Base-by-base conservation (phyloP, 2,329 filamentous ascomycete species). In the Trichoderma oligosporum region DNA sequence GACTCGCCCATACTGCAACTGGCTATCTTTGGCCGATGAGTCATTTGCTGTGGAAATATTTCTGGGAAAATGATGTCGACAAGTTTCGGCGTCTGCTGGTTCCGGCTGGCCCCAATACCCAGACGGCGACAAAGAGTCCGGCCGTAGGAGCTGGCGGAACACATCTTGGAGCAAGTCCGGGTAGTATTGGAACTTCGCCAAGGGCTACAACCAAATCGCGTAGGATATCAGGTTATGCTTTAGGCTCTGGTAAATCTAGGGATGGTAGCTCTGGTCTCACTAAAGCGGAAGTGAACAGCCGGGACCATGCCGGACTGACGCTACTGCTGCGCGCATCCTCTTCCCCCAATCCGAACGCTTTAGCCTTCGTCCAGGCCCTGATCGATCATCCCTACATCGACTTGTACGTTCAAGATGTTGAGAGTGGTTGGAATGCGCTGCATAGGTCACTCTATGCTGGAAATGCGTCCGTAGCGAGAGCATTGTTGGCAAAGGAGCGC, bases 11-110 rank as follows among this genome's bases (percentile, higher is more conserved):
- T 35, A 12, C 44, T 39, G 24, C 41, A 20, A 22, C 36, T 27
- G 22, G 29, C 31, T 38, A 65, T 60, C 67, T 58, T 64, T 63
- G 63, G 67, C 71, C 84, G 85, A 94, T 97, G 93, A 97, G 90
- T 87, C 88, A 91, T 79, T 84, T 88, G 83, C 85, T 99, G 74
- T 97, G 93, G 93, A 92, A 91, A 82, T 90, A 84, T 73, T 97
- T 93, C 74, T 88, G 95, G 80, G 88, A 97, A 85, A 89, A 97
- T 82, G 91, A 99, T 85, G 88, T 96, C 85, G 92, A 96, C 73
- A 85, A 79, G 71, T 97, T 99, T 82, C 88, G 89, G 78, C 88
- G 87, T 78, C 83, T 95, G 71, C 82, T 99, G 82, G 86, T 86
- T 70, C 84, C 84, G 73, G 81, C 87, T 75, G 79, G 81, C 70